phyloP scores from a whole-genome alignment of 371 early-diverging fungal genomes.

The Mucor sp. region DNA sequence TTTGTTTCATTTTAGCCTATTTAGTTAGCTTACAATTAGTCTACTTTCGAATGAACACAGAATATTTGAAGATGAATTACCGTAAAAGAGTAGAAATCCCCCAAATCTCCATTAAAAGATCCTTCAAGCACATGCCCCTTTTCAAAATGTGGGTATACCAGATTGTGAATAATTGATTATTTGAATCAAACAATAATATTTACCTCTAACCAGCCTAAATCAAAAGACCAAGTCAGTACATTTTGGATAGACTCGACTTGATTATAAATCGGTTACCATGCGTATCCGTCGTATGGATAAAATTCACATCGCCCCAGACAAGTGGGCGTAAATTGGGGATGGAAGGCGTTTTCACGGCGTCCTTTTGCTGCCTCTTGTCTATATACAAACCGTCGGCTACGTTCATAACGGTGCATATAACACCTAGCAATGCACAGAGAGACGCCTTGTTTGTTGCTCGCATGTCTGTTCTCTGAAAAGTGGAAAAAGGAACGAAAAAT shows the following conservation, averaged over 20 bases:
- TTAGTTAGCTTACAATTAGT: background rate
- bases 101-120: slow-evolving; percentile 54
- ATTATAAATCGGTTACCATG: slow-evolving; percentile 27
- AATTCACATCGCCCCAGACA: slow-evolving; percentile 54
- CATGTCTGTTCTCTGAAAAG: background rate
- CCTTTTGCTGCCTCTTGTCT: slow-evolving; percentile 11
- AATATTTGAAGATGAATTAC: slow-evolving; percentile 8
- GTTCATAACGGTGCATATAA: background rate
- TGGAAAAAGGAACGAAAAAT: background rate
- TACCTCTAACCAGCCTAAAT: slow-evolving; percentile 44
- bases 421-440: background rate
- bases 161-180: background rate
- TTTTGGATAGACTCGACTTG: background rate
- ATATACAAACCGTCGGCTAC: background rate
- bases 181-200: background rate
- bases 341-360: slow-evolving; percentile 8
- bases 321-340: slow-evolving; percentile 26
- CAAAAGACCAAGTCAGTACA: no score
- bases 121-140: slow-evolving; percentile 48
- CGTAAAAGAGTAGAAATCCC: slow-evolving; percentile 59
- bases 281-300: slow-evolving; percentile 55
- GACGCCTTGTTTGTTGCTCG: background rate
- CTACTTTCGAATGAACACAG: slow-evolving; percentile 9
- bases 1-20: slow-evolving; percentile 44
- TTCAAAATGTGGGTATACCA: background rate